Conservation (phyloP, 805 yeast genomes). For the Saccharomyces paradoxus region DNA sequence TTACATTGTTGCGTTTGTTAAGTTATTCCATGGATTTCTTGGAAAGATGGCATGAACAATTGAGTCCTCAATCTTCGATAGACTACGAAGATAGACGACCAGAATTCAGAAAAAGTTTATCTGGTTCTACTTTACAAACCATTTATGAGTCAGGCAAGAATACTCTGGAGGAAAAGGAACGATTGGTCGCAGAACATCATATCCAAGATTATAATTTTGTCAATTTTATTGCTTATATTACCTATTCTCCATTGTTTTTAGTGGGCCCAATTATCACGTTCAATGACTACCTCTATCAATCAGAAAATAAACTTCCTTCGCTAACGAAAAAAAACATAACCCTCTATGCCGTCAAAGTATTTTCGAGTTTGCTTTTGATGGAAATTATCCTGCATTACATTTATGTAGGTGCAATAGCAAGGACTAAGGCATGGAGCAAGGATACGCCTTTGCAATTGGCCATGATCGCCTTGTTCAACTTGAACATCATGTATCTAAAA, state of each 20-base stretch:
- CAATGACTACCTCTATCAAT: slow-evolving; percentile 78
- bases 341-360: slow-evolving; percentile 56
- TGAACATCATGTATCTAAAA: slow-evolving; percentile 85
- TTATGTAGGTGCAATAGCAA: slow-evolving; percentile 85
- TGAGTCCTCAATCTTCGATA: slow-evolving; percentile 33
- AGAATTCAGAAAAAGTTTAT: neutral
- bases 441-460: slow-evolving; percentile 83
- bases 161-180: slow-evolving; percentile 45
- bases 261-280: slow-evolving; percentile 90
- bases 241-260: slow-evolving; percentile 78
- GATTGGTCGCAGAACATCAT: slow-evolving; percentile 56
- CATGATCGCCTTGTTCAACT: slow-evolving; percentile 83
- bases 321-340: slow-evolving; percentile 44
- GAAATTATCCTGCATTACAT: slow-evolving; percentile 76
- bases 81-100: neutral
- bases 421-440: slow-evolving; percentile 77
- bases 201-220: slow-evolving; percentile 46
- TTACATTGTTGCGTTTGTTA: slow-evolving; percentile 71
- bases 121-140: slow-evolving; percentile 9
- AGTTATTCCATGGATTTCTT: slow-evolving; percentile 72
- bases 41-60: slow-evolving; percentile 34
- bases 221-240: slow-evolving; percentile 64
- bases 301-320: slow-evolving; percentile 48
- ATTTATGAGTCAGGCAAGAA: slow-evolving; percentile 12
- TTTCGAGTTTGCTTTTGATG: slow-evolving; percentile 72